Conservation (phyloP, 2,329 filamentous ascomycete genomes). For the Nothomitra cinnamomea region DNA sequence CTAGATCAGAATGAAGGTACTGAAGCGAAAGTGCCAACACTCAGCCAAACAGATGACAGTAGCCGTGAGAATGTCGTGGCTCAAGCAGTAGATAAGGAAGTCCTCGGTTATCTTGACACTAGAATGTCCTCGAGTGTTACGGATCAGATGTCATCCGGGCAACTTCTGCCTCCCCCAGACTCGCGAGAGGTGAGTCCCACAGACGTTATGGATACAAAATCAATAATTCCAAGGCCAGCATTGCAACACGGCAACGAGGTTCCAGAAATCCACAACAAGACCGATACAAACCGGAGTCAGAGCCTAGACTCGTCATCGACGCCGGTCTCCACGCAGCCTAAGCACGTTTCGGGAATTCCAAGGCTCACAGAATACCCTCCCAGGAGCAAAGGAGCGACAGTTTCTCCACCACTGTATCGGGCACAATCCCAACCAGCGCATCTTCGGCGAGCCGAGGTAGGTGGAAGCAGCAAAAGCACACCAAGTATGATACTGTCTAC, state of each 20-base stretch:
- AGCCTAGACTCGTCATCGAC: background rate
- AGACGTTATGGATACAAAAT: background rate
- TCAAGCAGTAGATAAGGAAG: conserved; percentile 28
- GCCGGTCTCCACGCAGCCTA: background rate
- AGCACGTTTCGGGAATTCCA: conserved; percentile 5
- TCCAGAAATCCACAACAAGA: background rate
- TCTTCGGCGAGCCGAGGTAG: conserved; percentile 17
- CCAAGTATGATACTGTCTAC: background rate
- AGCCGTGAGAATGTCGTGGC: conserved; percentile 15
- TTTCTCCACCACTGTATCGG: conserved; percentile 30
- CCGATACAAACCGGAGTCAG: background rate
- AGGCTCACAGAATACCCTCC: background rate
- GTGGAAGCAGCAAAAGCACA: conserved; percentile 11
- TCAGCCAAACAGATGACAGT: conserved; percentile 12
- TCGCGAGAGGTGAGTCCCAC: conserved; percentile 1
- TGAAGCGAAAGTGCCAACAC: conserved; percentile 11
- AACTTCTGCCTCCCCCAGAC: background rate
- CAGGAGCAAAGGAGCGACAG: background rate
- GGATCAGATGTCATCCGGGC: background rate
- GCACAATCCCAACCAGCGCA: conserved; percentile 33
- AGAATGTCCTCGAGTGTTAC: conserved; percentile 28
- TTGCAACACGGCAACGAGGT: background rate
- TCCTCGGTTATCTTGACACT: conserved; percentile 44
- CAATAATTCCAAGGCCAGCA: background rate
- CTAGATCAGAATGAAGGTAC: conserved; percentile 7